Base-by-base conservation (phyloP, 768 basidiomycete species). In the Naematelia aurantialba region DNA sequence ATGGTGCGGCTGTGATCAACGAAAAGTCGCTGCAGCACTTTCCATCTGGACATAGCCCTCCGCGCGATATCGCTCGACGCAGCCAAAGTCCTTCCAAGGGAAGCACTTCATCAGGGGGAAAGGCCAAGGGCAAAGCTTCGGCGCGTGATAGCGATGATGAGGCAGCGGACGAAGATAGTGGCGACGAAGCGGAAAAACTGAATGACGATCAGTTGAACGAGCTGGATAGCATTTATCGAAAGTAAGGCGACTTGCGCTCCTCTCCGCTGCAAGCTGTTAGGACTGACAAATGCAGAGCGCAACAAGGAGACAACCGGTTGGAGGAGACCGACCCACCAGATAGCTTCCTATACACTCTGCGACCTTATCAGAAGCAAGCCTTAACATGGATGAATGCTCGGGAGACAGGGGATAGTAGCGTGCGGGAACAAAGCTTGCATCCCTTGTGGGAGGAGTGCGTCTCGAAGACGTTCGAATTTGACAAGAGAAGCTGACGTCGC, bases 301-400 rank as follows among this genome's bases (percentile, higher is more conserved):
- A 92, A 73, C 82, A 82, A 67, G 83, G 90, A 60, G 93, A 96
- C 54, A 82, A 79, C 24, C 79, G 79, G 13, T 83, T 98, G 80
- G 82, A 81, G 19, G 87, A 86, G 74, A 91, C 89, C 85, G 86
- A 92, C 29, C 89, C 92, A 4, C 80, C 85, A 0, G 80, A 84
- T 1, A 84, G 87, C 0, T 97, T 97, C 74, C 81, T 83, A 0
- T 77, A 93, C 31, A 85, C 81, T 2, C 78, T 94, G 25, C 83
- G 90, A 47, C 85, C 85, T 34, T 97, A 98, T 77, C 94, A 97
- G 72, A 94, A 91, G 71, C 94, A 98, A 76, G 94, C 92, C 0
- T 79, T 97, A 47, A 80, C 80, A 34, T 98, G 93, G 93, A 92
- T 96, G 92, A 80, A 85, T 64, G 87, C 88, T 2, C 80, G 91